Evolutionary conservation across 768 basidiomycete genomes (phyloP).

Genomic region (Xerocomellus dryophilus): DNA sequence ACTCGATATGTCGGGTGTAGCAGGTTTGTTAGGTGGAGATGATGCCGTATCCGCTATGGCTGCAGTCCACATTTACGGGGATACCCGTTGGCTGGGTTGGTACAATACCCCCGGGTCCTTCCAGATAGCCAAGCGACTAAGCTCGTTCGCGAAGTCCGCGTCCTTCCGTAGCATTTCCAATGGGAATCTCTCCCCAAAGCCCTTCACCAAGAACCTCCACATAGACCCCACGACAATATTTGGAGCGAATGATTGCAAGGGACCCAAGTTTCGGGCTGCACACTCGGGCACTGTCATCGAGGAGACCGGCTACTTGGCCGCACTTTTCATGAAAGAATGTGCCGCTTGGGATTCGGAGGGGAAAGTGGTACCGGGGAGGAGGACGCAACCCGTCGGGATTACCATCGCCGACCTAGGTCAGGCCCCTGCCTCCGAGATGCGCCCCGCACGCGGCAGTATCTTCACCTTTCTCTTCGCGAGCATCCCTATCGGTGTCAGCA

Average conservation of each 20-base stretch:
- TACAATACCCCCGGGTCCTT: conserved; percentile 36
- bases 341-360: conserved; percentile 6
- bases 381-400: conserved; percentile 7
- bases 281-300: conserved; percentile 53
- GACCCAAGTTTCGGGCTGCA: conserved; percentile 73
- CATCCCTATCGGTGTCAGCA: conserved; percentile 22
- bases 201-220: conserved; percentile 11
- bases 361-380: conserved; percentile 9
- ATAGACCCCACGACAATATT: conserved; percentile 11
- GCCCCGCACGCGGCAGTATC: background rate
- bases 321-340: conserved; percentile 40
- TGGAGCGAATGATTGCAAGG: conserved; percentile 11
- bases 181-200: background rate
- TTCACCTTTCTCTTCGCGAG: conserved; percentile 10
- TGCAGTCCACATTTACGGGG: conserved; percentile 26
- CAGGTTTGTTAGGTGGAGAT: conserved; percentile 32
- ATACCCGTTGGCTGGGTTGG: conserved; percentile 33
- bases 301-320: conserved; percentile 50
- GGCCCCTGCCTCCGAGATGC: conserved; percentile 9
- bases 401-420: conserved; percentile 10
- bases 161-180: background rate
- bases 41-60: conserved; percentile 31
- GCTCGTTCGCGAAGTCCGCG: conserved; percentile 14
- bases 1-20: conserved; percentile 25
- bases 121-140: conserved; percentile 23